Evolutionary conservation across 768 basidiomycete genomes (phyloP).

Genomic region (Xerocomellus amylosporus): DNA sequence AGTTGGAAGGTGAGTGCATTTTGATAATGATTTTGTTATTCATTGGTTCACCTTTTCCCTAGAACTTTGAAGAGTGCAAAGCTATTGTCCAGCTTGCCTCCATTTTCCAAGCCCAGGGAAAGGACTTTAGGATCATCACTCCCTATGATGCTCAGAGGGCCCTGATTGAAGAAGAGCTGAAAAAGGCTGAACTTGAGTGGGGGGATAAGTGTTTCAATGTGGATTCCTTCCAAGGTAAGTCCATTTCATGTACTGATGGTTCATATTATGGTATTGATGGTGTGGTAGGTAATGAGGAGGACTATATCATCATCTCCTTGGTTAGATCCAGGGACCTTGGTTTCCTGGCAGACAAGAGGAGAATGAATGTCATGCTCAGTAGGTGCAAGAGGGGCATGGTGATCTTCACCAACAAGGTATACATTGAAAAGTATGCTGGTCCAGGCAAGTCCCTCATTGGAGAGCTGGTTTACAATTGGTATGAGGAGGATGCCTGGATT

Average conservation of each 20-base stretch:
- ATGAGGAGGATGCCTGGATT: conserved; percentile 37
- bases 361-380: conserved; percentile 87
- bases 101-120: conserved; percentile 49
- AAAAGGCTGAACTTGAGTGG: conserved; percentile 51
- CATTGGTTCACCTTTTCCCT: neutral
- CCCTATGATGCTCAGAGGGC: conserved; percentile 77
- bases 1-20: conserved; percentile 38
- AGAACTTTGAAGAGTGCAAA: conserved; percentile 63
- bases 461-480: conserved; percentile 29
- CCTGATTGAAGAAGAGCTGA: conserved; percentile 55
- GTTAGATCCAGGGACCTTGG: conserved; percentile 64
- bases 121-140: conserved; percentile 65
- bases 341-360: conserved; percentile 60
- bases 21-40: neutral
- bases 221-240: conserved; percentile 75
- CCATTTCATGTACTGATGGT: neutral
- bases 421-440: conserved; percentile 53
- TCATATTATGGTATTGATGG: neutral
- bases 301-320: conserved; percentile 70
- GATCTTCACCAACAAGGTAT: conserved; percentile 60
- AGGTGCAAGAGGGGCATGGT: conserved; percentile 79
- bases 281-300: conserved; percentile 73
- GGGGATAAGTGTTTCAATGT: conserved; percentile 72
- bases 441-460: conserved; percentile 49
- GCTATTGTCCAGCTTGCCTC: conserved; percentile 56